These are phyloP conservation scores for Aspergillus coremiiformis DNA, from an alignment of 495 filamentous ascomycete species.

Conservation along the genomic window DNA sequence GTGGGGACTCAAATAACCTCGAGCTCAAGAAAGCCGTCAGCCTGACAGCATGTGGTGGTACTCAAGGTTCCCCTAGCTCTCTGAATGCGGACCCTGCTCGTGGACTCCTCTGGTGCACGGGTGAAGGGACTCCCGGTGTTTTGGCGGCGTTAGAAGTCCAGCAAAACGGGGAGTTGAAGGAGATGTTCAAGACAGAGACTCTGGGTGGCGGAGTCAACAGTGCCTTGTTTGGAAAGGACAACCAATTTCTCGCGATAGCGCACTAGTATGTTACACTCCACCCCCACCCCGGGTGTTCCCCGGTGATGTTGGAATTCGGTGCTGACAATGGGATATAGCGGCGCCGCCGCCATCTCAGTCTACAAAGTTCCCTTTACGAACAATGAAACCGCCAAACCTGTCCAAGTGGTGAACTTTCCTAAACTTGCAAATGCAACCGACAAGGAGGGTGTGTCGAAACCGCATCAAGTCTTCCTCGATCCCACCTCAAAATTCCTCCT, in stretches of 20 bases:
- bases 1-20: slow-evolving; percentile 15
- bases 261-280: slow-evolving; percentile 39
- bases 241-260: slow-evolving; percentile 35
- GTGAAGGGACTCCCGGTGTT: slow-evolving; percentile 41
- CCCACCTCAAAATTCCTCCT: slow-evolving; percentile 58
- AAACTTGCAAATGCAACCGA: slow-evolving; percentile 38
- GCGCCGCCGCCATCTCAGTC: slow-evolving; percentile 30
- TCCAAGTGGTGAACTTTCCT: slow-evolving; percentile 48
- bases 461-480: slow-evolving; percentile 63
- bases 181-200: slow-evolving; percentile 21
- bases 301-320: not conserved
- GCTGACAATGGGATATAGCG: slow-evolving; percentile 14
- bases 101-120: slow-evolving; percentile 51
- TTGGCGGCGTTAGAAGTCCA: slow-evolving; percentile 20
- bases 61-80: slow-evolving; percentile 48
- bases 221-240: slow-evolving; percentile 28
- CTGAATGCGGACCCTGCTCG: slow-evolving; percentile 47
- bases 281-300: not conserved
- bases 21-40: slow-evolving; percentile 34
- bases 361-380: slow-evolving; percentile 26
- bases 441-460: slow-evolving; percentile 59
- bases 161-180: slow-evolving; percentile 19
- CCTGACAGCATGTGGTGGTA: slow-evolving; percentile 39
- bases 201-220: slow-evolving; percentile 35
- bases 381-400: slow-evolving; percentile 7